Conservation (phyloP, 306 rosid species). For the Hylodesmum podocarpum region DNA sequence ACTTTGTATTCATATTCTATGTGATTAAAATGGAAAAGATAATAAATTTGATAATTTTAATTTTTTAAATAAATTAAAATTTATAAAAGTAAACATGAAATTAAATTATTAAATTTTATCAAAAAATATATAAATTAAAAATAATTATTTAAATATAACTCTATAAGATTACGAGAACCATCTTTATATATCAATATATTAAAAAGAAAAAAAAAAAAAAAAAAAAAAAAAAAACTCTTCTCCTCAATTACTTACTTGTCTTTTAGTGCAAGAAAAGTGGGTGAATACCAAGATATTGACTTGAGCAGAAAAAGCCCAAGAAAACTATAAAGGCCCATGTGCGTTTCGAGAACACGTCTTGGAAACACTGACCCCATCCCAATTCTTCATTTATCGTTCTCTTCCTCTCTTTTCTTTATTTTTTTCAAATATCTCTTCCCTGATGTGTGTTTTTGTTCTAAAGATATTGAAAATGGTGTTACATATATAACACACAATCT, state of each 20-base stretch:
- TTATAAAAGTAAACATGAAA: no score
- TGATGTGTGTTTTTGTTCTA: neutral
- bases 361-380: neutral
- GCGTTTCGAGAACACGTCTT: neutral
- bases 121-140: no score
- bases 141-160: no score
- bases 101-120: no score
- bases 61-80: no score
- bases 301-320: slow-evolving; percentile 12
- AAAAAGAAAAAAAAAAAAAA: neutral
- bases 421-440: neutral
- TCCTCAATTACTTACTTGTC: neutral
- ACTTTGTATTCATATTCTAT: no score
- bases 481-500: neutral
- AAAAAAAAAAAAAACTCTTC: no score
- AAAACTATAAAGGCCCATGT: neutral
- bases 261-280: neutral
- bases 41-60: no score
- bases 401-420: neutral
- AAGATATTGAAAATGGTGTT: neutral
- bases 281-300: no score
- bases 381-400: neutral
- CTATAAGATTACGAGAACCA: no score
- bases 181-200: no score
- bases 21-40: no score